Conservation (phyloP, 2,329 filamentous ascomycete species). For the Volutella citrinella region DNA sequence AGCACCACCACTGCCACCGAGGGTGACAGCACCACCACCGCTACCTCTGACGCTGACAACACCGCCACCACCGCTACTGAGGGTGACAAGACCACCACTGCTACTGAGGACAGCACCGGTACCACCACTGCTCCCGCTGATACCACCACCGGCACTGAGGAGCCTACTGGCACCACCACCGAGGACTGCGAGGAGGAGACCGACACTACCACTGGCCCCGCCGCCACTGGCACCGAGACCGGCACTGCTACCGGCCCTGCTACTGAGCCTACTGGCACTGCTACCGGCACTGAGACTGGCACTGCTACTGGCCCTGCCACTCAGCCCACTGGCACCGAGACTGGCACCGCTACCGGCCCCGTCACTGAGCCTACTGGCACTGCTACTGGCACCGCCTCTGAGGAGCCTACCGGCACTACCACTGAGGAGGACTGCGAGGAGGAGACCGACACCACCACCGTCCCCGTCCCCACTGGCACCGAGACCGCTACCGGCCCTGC, state of each 20-base stretch:
- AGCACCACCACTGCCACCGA: conserved; percentile 2
- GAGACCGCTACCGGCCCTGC: not conserved
- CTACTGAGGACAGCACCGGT: conserved; percentile 9
- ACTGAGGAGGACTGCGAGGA: too few relatives aligned
- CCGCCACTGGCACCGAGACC: conserved; percentile 10
- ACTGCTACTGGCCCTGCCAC: not conserved
- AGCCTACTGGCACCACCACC: too few relatives aligned
- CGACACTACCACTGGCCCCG: conserved; percentile 7
- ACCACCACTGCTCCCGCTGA: conserved; percentile 21
- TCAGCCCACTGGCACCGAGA: conserved; percentile 12
- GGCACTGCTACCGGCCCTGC: conserved; percentile 9
- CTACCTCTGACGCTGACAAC: conserved; percentile 8
- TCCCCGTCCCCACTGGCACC: too few relatives aligned
- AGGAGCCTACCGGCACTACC: too few relatives aligned
- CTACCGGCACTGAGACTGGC: not conserved
- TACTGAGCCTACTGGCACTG: conserved; percentile 5
- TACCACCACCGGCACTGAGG: conserved; percentile 37
- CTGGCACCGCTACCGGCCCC: conserved; percentile 9
- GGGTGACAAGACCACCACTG: conserved; percentile 2
- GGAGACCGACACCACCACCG: too few relatives aligned
- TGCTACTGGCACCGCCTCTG: not conserved
- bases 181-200: conserved; percentile 9
- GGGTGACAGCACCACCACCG: conserved; percentile 5
- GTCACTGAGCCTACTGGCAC: conserved; percentile 6
- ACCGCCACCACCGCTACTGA: conserved; percentile 6